Evolutionary conservation across 495 filamentous ascomycete genomes (phyloP).

Genomic region (Aspergillus cristatus): DNA sequence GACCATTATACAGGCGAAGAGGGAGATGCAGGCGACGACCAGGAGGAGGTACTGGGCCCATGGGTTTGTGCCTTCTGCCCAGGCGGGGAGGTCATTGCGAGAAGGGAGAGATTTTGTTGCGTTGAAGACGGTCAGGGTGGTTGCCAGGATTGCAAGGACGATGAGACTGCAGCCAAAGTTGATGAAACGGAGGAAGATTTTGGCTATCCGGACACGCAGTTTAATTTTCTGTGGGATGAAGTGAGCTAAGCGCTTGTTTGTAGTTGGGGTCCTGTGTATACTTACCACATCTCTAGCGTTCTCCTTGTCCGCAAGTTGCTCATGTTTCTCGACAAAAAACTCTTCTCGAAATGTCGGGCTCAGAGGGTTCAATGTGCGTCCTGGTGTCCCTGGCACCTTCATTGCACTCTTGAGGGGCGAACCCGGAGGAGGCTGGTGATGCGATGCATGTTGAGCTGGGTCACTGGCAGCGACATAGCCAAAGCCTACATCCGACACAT

Average conservation of each 20-base stretch:
- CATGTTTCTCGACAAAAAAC: conserved; percentile 69
- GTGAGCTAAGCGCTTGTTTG: conserved; percentile 6
- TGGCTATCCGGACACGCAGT: conserved; percentile 82
- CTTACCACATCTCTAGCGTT: conserved; percentile 81
- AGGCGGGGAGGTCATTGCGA: conserved; percentile 71
- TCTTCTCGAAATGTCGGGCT: conserved; percentile 88
- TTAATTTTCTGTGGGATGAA: conserved; percentile 67
- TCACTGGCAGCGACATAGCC: conserved; percentile 67
- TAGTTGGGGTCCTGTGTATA: conserved; percentile 1
- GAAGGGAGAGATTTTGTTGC: conserved; percentile 62
- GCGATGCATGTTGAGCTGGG: conserved; percentile 39
- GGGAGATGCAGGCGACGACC: conserved; percentile 65
- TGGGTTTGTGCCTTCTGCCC: conserved; percentile 66
- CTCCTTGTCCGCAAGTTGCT: conserved; percentile 66
- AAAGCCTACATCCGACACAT: conserved; percentile 78
- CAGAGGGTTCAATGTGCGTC: conserved; percentile 53
- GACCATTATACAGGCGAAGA: conserved; percentile 67
- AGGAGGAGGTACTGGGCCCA: conserved; percentile 90
- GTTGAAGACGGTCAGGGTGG: conserved; percentile 84
- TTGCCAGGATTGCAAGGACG: conserved; percentile 75
- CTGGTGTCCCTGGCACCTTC: conserved; percentile 73
- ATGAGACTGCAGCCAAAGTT: conserved; percentile 97
- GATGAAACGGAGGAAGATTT: conserved; percentile 83
- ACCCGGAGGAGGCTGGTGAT: conserved; percentile 51
- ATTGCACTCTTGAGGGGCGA: conserved; percentile 79